phyloP scores from a whole-genome alignment of 345 rosid species.

The Alliaria petiolata region DNA sequence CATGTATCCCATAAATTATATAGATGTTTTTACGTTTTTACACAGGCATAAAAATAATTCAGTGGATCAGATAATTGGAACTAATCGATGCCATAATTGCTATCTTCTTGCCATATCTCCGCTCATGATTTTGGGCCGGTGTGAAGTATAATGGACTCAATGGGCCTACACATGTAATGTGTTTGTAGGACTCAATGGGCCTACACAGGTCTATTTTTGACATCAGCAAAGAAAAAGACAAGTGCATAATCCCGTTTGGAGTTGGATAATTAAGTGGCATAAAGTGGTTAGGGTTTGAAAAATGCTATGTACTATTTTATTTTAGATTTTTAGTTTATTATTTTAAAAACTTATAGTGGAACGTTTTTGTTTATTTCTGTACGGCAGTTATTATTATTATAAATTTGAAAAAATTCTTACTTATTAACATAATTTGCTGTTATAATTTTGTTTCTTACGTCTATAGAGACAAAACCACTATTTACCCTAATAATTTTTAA shows the following conservation, averaged over 20 bases:
- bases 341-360: not conserved
- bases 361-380: not conserved
- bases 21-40: too few relatives aligned
- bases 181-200: not conserved
- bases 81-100: not conserved
- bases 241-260: not conserved
- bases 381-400: not conserved
- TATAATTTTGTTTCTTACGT: not conserved
- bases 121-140: not conserved
- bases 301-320: not conserved
- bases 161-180: not conserved
- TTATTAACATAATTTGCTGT: not conserved
- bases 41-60: not conserved
- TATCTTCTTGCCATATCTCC: not conserved
- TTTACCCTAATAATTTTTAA: not conserved
- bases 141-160: not conserved
- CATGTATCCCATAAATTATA: too few relatives aligned
- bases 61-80: not conserved
- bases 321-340: too few relatives aligned
- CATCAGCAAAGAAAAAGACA: slow-evolving; percentile 1
- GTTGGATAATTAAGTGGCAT: slow-evolving; percentile 7
- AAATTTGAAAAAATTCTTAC: not conserved
- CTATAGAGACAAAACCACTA: not conserved
- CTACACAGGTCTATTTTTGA: not conserved
- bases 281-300: not conserved